A percentile compares a stretch with the other conserved stretches of the same genome.
phyloP scores from a whole-genome alignment of 805 yeast species.

The Candida multigemmis region DNA sequence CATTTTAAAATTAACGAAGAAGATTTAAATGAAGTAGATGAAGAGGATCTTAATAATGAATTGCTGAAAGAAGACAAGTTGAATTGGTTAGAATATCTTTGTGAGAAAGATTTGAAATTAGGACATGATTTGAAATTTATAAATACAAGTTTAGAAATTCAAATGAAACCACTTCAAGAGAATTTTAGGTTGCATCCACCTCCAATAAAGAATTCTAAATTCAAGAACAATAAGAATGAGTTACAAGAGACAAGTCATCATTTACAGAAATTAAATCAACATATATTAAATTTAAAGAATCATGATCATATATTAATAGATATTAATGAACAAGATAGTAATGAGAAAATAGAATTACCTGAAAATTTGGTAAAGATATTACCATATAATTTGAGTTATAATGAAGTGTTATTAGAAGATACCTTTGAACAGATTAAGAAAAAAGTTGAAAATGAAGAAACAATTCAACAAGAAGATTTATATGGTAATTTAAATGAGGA shows the following conservation, averaged over 20 bases:
- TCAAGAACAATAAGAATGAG: slow-evolving; percentile 7
- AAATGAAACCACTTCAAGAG: slow-evolving; percentile 15
- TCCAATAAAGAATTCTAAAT: slow-evolving; percentile 7
- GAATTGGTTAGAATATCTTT: slow-evolving; percentile 30
- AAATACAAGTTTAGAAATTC: slow-evolving; percentile 17
- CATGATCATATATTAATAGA: slow-evolving; percentile 19
- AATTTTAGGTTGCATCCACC: slow-evolving; percentile 23
- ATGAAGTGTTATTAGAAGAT: slow-evolving; percentile 14
- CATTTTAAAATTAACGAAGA: slow-evolving; percentile 18
- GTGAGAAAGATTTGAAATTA: slow-evolving; percentile 19
- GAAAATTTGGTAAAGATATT: slow-evolving; percentile 12
- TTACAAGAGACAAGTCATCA: too few relatives aligned
- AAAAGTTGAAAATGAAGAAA: slow-evolving; percentile 15
- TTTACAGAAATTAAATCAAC: slow-evolving; percentile 12
- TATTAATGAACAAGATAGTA: slow-evolving; percentile 12
- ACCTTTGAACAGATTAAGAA: slow-evolving; percentile 13
- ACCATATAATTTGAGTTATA: slow-evolving; percentile 25
- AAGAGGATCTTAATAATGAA: slow-evolving; percentile 8
- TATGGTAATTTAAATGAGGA: slow-evolving; percentile 10
- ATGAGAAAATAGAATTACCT: slow-evolving; percentile 10
- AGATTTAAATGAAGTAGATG: slow-evolving; percentile 11
- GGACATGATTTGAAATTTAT: slow-evolving; percentile 29
- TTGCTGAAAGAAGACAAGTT: slow-evolving; percentile 18
- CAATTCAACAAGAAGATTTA: slow-evolving; percentile 16
- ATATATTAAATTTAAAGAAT: slow-evolving; percentile 15